Evolutionary conservation across 352 stramenopile species (phyloP).

Genomic region (Elongisporangium senticosum): DNA sequence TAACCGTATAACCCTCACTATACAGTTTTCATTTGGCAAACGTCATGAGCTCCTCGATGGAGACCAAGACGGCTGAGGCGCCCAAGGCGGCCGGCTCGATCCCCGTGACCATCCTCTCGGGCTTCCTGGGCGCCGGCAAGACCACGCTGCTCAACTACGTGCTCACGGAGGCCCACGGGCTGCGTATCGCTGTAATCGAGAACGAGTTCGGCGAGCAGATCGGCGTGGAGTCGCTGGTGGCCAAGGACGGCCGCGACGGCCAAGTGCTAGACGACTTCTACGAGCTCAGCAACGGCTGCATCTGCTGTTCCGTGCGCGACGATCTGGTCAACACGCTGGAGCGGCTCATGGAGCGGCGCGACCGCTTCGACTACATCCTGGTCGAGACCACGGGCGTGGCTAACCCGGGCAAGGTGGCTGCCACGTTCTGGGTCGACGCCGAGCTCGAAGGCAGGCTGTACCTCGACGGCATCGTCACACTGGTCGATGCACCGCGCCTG

Average conservation of each 20-base stretch:
- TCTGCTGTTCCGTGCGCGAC: constrained; percentile 96
- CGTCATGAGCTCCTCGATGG: background rate
- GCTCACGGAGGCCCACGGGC: constrained; percentile 87
- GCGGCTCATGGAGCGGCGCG: constrained; percentile 69
- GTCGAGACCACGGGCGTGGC: constrained; percentile 95
- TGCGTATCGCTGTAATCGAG: constrained; percentile 97
- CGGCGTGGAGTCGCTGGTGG: constrained; percentile 92
- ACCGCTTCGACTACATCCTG: constrained; percentile 89
- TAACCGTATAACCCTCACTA: background rate
- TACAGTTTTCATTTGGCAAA: too few species aligned
- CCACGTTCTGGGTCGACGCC: constrained; percentile 96
- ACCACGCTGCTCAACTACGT: constrained; percentile 98
- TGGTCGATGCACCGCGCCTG: constrained; percentile 96
- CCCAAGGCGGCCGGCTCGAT: constrained; percentile 17
- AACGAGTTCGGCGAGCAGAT: constrained; percentile 98
- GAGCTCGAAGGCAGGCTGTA: constrained; percentile 84
- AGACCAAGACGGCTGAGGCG: background rate
- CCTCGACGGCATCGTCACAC: constrained; percentile 96
- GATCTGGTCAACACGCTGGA: constrained; percentile 86
- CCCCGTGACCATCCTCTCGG: constrained; percentile 94
- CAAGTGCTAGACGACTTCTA: constrained; percentile 87
- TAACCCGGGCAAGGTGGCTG: constrained; percentile 91
- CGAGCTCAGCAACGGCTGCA: constrained; percentile 96
- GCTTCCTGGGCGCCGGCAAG: constrained; percentile 95
- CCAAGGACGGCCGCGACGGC: constrained; percentile 55